A percentile compares a stretch with the other conserved stretches of the same genome.
Conservation (phyloP, 768 basidiomycete species). For the Clitopilus hobsonii region DNA sequence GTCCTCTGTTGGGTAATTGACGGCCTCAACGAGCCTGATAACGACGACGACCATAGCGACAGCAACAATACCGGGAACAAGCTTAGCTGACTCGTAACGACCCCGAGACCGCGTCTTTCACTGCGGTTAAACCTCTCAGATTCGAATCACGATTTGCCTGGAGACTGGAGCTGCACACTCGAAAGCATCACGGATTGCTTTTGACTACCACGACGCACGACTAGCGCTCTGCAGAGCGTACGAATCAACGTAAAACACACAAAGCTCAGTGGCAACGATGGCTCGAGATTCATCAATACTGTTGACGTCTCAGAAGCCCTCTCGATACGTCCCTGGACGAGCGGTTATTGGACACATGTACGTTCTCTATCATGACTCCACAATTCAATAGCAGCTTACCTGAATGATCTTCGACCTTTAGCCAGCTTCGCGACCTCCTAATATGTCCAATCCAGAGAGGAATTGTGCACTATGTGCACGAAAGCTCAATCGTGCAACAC, state of each 20-base stretch:
- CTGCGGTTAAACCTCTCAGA: neutral
- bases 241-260: neutral
- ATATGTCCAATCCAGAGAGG: constrained; percentile 68
- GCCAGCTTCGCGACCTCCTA: constrained; percentile 76
- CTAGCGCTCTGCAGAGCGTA: constrained; percentile 2
- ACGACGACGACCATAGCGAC: neutral
- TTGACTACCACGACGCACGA: constrained; percentile 2
- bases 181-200: neutral
- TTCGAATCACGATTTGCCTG: neutral
- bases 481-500: constrained; percentile 53
- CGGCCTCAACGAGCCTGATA: neutral
- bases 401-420: constrained; percentile 17
- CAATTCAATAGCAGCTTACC: constrained; percentile 1
- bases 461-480: constrained; percentile 58
- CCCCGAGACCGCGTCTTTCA: neutral
- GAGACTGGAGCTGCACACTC: neutral
- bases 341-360: constrained; percentile 64
- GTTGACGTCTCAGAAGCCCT: constrained; percentile 39
- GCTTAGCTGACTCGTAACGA: too few species aligned
- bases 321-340: constrained; percentile 31
- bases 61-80: neutral
- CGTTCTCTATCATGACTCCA: constrained; percentile 16
- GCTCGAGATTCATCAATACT: constrained; percentile 38
- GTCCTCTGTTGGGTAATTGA: neutral
- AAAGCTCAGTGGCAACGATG: constrained; percentile 28